Evolutionary conservation across 1,284 basidiomycete genomes (phyloP).

Genomic region (Peniophora sp.): DNA sequence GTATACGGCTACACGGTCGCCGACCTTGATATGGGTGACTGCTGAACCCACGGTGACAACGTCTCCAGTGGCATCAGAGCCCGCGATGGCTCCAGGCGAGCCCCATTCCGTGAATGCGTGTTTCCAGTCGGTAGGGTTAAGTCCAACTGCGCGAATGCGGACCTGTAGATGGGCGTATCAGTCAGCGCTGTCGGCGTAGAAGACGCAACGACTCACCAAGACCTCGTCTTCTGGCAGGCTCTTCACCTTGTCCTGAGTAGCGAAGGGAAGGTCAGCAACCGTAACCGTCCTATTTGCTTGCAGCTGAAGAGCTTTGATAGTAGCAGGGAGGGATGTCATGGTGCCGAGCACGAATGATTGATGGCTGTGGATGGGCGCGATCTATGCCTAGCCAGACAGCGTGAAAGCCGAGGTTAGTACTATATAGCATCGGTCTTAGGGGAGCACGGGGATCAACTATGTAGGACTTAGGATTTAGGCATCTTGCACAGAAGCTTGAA

Average conservation of each 20-base stretch:
- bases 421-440: no score
- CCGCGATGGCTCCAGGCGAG: slow-evolving; percentile 16
- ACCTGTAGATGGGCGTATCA: neutral
- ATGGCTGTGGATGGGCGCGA: no score
- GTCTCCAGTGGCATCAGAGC: slow-evolving; percentile 37
- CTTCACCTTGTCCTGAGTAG: neutral
- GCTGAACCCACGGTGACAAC: slow-evolving; percentile 28
- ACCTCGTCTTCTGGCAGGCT: neutral
- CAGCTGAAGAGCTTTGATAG: neutral
- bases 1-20: slow-evolving; percentile 35
- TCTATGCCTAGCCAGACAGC: no score
- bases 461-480: no score
- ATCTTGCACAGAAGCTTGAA: no score
- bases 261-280: neutral
- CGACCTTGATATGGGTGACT: slow-evolving; percentile 23
- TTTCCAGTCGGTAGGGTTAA: slow-evolving; percentile 1
- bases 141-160: neutral
- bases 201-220: neutral
- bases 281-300: neutral
- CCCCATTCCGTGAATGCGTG: neutral
- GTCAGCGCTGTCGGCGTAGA: neutral
- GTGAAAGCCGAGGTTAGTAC: no score
- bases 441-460: no score
- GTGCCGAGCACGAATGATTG: no score
- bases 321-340: neutral